Conservation (phyloP, 2,329 filamentous ascomycete genomes). For the Penicillium carneum region DNA sequence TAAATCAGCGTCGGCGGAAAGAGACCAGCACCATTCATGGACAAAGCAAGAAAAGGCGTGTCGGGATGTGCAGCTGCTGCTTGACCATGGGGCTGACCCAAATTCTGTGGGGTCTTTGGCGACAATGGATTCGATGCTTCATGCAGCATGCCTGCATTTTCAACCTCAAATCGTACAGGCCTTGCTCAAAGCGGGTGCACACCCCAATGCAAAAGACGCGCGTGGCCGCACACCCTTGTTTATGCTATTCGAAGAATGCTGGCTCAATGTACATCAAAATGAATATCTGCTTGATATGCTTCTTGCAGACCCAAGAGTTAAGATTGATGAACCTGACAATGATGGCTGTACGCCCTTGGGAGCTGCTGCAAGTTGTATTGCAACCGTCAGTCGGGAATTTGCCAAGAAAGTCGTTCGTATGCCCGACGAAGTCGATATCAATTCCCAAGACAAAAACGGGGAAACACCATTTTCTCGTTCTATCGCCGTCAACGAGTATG, state of each 20-base stretch:
- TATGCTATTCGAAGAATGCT: not conserved
- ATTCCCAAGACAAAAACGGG: not conserved
- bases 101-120: not conserved
- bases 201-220: not conserved
- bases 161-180: not conserved
- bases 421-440: constrained; percentile 1
- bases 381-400: no score
- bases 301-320: not conserved
- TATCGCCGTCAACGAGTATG: not conserved
- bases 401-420: not conserved
- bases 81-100: not conserved
- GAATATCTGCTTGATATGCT: not conserved
- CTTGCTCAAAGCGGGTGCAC: not conserved
- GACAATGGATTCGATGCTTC: not conserved
- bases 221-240: not conserved
- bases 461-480: not conserved
- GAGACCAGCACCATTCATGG: no score
- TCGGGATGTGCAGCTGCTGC: not conserved
- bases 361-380: no score
- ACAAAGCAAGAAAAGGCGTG: not conserved
- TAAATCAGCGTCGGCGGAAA: not conserved
- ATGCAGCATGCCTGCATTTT: not conserved
- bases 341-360: not conserved
- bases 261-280: no score
- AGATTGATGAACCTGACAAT: not conserved